Evolutionary conservation across 2,329 filamentous ascomycete genomes (phyloP), one percentile per base, ranked within the genome.

Genomic region (Neonectria sp.): DNA sequence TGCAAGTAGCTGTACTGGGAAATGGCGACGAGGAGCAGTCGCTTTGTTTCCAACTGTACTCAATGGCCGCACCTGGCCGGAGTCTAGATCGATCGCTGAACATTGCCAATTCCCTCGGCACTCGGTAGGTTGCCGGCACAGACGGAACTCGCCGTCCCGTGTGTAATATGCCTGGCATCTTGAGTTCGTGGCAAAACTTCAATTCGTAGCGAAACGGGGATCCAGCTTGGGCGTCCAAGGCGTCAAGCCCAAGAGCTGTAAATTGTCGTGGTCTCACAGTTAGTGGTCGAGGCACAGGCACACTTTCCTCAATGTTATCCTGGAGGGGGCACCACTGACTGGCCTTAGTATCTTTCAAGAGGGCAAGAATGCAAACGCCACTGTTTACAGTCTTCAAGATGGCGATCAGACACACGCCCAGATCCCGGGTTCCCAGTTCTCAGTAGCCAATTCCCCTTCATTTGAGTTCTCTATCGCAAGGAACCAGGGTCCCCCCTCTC

Each of bases 301-400:
- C 45, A 33, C 52, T 55, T 67, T 52, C 43, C 55, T 33, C 55
- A 67, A 60, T 66, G 58, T 72, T 48, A 60, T 52, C 56, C 33
- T 51, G 52, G 37, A 60, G 55, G 52, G 55, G 55, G 61, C 56
- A 68, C 59, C 29, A 65, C 59, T 62, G 51, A 35, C 67, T 62
- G 51, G 31, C 67, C n/a, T 35, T 53, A 12, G 51, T 25, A 33
- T 55, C 56, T 40, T 46, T 56, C 45, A 53, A 59, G 63, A 70
- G 61, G 46, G 63, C 27, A 63, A 56, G 56, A 75, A 75, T 67
- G 51, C 45, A 75, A 61, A 75, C 73, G 73, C 73, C 73, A 75
- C 73, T 43, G 4, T 49, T 68, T 53, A 56, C 66, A 63, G 57
- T 59, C 71, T 67, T 68, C 60, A 71, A 66, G 67, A 15, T 53